Evolutionary conservation across 352 stramenopile species (phyloP).

Genomic region (Phytophthora litchii): DNA sequence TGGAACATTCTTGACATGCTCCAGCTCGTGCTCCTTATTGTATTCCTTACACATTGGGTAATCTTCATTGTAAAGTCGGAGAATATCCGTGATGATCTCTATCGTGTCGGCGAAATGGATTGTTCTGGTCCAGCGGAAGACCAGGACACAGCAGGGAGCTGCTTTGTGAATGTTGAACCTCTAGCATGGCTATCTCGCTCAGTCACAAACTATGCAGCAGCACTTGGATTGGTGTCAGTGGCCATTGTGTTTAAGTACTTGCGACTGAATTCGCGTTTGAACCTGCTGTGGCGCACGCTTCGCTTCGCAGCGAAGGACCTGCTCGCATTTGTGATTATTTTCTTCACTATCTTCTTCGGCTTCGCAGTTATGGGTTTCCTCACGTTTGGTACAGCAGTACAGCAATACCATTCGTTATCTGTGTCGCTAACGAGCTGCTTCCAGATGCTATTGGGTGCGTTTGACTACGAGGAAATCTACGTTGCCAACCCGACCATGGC

Average conservation of each 20-base stretch:
- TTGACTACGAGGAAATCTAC: conserved; percentile 79
- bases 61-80: conserved; percentile 60
- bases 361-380: conserved; percentile 84
- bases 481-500: conserved; percentile 72
- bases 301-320: conserved; percentile 77
- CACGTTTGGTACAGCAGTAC: conserved; percentile 66
- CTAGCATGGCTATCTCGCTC: conserved; percentile 54
- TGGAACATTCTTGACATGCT: conserved; percentile 83
- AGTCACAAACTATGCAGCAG: conserved; percentile 65
- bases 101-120: conserved; percentile 54
- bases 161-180: conserved; percentile 64
- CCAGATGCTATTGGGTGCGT: conserved; percentile 83
- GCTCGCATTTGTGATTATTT: conserved; percentile 79
- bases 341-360: conserved; percentile 82
- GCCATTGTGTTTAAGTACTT: conserved; percentile 89
- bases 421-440: conserved; percentile 78
- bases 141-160: conserved; percentile 48
- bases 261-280: conserved; percentile 73
- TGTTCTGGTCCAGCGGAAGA: conserved; percentile 52
- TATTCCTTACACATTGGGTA: conserved; percentile 68
- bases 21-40: conserved; percentile 69
- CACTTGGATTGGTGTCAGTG: conserved; percentile 67
- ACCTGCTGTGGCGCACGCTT: conserved; percentile 81
- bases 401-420: conserved; percentile 75
- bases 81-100: conserved; percentile 54